These are phyloP conservation scores for Macrolepiota albuminosa DNA, from an alignment of 768 basidiomycete genomes.

Conservation along the genomic window DNA sequence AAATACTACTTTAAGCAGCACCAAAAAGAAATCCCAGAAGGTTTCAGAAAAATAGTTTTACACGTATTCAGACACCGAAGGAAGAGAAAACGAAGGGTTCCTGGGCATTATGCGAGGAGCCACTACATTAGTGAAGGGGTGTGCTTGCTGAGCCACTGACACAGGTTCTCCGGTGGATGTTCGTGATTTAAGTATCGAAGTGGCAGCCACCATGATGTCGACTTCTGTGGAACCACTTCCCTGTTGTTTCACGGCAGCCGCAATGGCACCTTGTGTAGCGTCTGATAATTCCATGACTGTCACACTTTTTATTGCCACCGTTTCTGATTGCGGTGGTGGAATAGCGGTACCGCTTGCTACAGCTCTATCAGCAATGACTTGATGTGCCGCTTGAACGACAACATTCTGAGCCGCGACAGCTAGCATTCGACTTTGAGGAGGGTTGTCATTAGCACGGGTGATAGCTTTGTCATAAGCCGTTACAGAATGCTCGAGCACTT, in stretches of 20 bases:
- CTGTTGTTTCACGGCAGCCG: constrained; percentile 74
- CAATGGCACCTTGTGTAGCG: constrained; percentile 63
- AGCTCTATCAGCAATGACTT: constrained; percentile 47
- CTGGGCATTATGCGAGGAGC: constrained; percentile 18
- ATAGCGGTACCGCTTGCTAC: constrained; percentile 31
- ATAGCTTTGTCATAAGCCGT: constrained; percentile 72
- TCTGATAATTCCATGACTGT: constrained; percentile 48
- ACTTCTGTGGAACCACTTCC: constrained; percentile 73
- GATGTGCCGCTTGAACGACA: constrained; percentile 77
- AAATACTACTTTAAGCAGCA: constrained; percentile 21
- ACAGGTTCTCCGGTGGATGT: constrained; percentile 24
- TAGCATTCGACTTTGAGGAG: constrained; percentile 49
- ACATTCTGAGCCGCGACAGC: constrained; percentile 79
- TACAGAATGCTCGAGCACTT: constrained; percentile 66
- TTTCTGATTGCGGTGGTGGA: constrained; percentile 32
- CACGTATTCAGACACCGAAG: constrained; percentile 38
- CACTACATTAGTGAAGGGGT: constrained; percentile 17
- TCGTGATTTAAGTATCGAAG: constrained; percentile 42
- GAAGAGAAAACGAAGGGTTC: constrained; percentile 25
- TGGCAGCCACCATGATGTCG: constrained; percentile 74
- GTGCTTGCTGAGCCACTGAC: constrained; percentile 16
- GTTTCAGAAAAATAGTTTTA: constrained; percentile 24
- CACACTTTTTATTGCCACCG: constrained; percentile 42
- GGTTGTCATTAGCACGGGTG: constrained; percentile 40
- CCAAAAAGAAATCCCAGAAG: constrained; percentile 23